Conservation (phyloP, 1,284 basidiomycete genomes). For the Vanrija sp. region DNA sequence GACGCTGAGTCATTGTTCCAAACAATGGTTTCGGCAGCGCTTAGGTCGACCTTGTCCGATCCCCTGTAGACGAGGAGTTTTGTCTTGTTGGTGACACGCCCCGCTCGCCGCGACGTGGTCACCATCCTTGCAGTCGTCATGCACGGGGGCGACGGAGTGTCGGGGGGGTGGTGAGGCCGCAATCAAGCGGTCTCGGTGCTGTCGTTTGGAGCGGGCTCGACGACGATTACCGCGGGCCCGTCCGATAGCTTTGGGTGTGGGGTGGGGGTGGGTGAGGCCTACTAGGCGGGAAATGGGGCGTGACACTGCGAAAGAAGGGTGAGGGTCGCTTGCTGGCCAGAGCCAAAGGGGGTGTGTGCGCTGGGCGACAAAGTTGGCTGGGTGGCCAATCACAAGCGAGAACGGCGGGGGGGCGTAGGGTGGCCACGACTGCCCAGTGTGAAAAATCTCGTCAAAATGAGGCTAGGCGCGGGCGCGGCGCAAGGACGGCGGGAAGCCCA, state of each 20-base stretch:
- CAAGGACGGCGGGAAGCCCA: not conserved
- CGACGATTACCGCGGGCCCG: constrained; percentile 6
- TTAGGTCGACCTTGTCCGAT: constrained; percentile 68
- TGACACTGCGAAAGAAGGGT: not conserved
- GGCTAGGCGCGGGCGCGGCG: no score
- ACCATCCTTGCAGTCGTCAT: constrained; percentile 27
- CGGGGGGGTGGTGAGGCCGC: constrained; percentile 9
- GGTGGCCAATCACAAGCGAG: not conserved
- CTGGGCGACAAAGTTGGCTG: not conserved
- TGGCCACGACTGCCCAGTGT: not conserved
- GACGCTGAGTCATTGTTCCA: constrained; percentile 33
- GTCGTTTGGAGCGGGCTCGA: constrained; percentile 16
- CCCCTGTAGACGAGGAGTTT: constrained; percentile 78
- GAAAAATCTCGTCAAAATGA: no score
- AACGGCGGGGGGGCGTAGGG: not conserved
- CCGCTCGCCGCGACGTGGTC: constrained; percentile 41
- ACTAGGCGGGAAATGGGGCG: no score
- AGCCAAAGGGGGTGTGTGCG: not conserved
- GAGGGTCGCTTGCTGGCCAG: not conserved
- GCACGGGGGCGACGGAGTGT: constrained; percentile 3
- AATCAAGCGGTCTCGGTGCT: constrained; percentile 17
- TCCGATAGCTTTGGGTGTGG: not conserved
- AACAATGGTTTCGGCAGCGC: constrained; percentile 72
- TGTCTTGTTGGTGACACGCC: constrained; percentile 80
- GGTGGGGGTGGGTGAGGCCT: not conserved